These are phyloP conservation scores for Beauveria asiatica DNA, from an alignment of 2,329 filamentous ascomycete genomes.

Conservation along the genomic window DNA sequence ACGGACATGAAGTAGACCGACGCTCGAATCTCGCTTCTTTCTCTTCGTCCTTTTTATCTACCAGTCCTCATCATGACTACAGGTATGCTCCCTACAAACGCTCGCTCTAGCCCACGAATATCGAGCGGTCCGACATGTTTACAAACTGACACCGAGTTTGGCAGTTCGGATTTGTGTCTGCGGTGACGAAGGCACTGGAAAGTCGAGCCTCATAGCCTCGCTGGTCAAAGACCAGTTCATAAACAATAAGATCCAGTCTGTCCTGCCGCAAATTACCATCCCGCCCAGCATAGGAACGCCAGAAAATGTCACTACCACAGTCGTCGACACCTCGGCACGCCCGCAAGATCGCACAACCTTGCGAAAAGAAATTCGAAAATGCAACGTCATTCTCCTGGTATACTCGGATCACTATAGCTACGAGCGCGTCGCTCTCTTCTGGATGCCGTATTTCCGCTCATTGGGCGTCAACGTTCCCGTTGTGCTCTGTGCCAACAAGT, in stretches of 20 bases:
- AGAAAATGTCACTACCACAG: slow-evolving; percentile 93
- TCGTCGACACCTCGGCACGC: slow-evolving; percentile 93
- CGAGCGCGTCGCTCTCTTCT: slow-evolving; percentile 91
- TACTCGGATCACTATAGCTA: slow-evolving; percentile 99
- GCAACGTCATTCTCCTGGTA: slow-evolving; percentile 91
- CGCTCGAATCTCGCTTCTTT: neutral
- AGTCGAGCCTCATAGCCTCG: slow-evolving; percentile 87
- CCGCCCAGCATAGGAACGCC: slow-evolving; percentile 87
- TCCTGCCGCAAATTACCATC: slow-evolving; percentile 91
- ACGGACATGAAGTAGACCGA: slow-evolving; percentile 2
- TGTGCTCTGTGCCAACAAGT: slow-evolving; percentile 94
- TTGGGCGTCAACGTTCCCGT: slow-evolving; percentile 98
- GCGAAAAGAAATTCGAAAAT: slow-evolving; percentile 90
- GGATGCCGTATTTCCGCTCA: slow-evolving; percentile 96
- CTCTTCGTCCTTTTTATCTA: neutral
- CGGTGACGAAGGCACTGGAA: slow-evolving; percentile 92
- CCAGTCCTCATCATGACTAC: slow-evolving; percentile 18
- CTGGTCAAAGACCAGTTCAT: slow-evolving; percentile 97
- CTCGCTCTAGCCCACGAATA: neutral
- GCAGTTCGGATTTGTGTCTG: slow-evolving; percentile 90
- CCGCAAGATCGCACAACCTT: slow-evolving; percentile 87
- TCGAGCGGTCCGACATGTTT: neutral
- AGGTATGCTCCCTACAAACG: slow-evolving; percentile 13
- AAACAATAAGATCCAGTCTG: slow-evolving; percentile 86
- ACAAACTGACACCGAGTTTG: neutral